Evolutionary conservation across 345 rosid genomes (phyloP).

Genomic region (Rhodamnia argentea): DNA sequence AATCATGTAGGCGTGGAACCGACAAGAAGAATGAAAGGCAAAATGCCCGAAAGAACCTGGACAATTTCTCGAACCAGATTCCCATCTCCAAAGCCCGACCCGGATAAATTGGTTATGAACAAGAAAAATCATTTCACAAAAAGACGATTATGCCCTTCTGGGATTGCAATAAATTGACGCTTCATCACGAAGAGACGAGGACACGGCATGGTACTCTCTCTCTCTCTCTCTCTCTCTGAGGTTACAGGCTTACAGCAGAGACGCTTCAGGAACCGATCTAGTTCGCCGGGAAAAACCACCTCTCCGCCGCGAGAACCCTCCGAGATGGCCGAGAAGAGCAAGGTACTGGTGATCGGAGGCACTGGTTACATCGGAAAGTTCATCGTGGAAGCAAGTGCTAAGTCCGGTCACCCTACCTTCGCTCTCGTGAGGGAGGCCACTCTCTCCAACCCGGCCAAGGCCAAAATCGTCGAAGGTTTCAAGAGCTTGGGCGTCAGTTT

Average conservation of each 20-base stretch:
- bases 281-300: not conserved
- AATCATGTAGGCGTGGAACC: not conserved
- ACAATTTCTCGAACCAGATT: not conserved
- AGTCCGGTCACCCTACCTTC: constrained; percentile 6
- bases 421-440: constrained; percentile 4
- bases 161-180: too few species aligned
- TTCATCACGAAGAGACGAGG: too few species aligned
- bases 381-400: constrained; percentile 2
- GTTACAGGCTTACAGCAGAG: too few species aligned
- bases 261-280: not conserved
- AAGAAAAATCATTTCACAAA: too few species aligned
- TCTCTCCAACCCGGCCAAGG: constrained; percentile 1
- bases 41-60: not conserved
- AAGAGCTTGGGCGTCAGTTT: constrained; percentile 1
- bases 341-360: constrained; percentile 1
- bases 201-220: not conserved
- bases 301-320: not conserved
- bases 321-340: constrained; percentile 2
- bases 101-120: too few species aligned
- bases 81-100: not conserved
- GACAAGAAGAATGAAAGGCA: not conserved
- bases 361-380: constrained; percentile 12
- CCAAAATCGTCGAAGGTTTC: not conserved
- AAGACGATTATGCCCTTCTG: too few species aligned
- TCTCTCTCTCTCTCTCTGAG: too few species aligned